Conservation (phyloP, 768 basidiomycete species). For the Tricholoma bakamatsutake region DNA sequence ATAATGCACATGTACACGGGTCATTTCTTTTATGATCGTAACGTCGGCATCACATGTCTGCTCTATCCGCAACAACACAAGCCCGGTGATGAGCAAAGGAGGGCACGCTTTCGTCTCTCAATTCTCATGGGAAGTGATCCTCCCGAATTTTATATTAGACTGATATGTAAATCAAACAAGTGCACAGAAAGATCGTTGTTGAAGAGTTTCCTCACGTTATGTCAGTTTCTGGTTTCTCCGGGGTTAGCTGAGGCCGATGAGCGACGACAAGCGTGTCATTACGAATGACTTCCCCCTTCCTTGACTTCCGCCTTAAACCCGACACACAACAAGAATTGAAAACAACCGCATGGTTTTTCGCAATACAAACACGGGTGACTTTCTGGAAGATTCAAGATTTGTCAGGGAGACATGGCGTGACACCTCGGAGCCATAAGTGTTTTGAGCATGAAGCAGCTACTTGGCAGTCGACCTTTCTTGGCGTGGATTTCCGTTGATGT, state of each 20-base stretch:
- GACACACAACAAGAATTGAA: background rate
- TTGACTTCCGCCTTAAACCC: background rate
- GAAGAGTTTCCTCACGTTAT: background rate
- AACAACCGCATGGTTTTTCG: background rate
- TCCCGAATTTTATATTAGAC: background rate
- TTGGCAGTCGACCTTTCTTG: background rate
- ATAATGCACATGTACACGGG: background rate
- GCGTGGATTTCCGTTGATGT: background rate
- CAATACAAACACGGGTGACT: background rate
- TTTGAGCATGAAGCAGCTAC: background rate
- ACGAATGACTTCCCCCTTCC: background rate
- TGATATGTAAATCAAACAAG: background rate
- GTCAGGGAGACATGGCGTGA: background rate
- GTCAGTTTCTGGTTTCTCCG: background rate
- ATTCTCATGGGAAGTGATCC: background rate
- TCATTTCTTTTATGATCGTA: background rate
- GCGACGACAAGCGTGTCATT: background rate
- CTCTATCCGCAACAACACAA: background rate
- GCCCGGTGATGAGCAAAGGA: background rate
- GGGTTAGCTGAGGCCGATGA: background rate
- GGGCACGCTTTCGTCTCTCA: background rate
- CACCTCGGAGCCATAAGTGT: too few relatives aligned
- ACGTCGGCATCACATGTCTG: background rate
- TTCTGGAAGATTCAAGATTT: background rate
- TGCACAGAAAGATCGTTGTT: background rate